Base-by-base conservation (phyloP, 345 rosid species). In the Pugionium dolabratum region DNA sequence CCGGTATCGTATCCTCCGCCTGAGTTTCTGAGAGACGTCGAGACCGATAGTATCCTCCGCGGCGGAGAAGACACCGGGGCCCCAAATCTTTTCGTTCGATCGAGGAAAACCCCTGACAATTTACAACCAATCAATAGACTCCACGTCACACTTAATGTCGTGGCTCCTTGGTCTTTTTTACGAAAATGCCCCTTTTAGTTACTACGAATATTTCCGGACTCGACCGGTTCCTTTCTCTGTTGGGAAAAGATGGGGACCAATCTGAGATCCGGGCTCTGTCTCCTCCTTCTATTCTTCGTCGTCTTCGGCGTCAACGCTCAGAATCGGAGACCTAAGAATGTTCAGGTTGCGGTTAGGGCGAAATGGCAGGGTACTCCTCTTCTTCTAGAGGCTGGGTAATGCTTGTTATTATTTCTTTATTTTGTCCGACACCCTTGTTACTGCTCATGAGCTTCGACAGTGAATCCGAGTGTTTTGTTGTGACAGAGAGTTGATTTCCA, bases 341-440 rank as follows among this genome's bases (percentile, higher is more conserved):
- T 94, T 47, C 86, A 94, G 81, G 92, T 84, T 43, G 93, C 95
- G 1, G 78, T 94, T 77, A 82, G 78, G 42, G 96, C 95, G 25
- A 94, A 88, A 76, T 90, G 95, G 97, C 83, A 86, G 55, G 99
- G 99, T 61, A 90, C 97, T 79, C 95, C 99, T 7, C 69, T 94
- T 76, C 88, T 94, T 68, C 77, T 94, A 48, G 99, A 94, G 83
- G 97, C 99, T 62, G 93, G 95, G 97, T 94, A 70, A 62, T 78
- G 61, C 44, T 40, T 40, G 10, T 40, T 4, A 3, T 40, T 40
- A 40, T 40, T 40, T 40, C n/a, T 7, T 28, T 1, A 10, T 43
- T 59, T 67, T 27, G 5, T 53, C 48, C 44, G 40, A 4, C 58
- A 32, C 59, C 67, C 53, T 62, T 52, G 66, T 57, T 56, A 43